Evolutionary conservation across 2,329 filamentous ascomycete species (phyloP).

Genomic region (Sporothrix dimorphospora): DNA sequence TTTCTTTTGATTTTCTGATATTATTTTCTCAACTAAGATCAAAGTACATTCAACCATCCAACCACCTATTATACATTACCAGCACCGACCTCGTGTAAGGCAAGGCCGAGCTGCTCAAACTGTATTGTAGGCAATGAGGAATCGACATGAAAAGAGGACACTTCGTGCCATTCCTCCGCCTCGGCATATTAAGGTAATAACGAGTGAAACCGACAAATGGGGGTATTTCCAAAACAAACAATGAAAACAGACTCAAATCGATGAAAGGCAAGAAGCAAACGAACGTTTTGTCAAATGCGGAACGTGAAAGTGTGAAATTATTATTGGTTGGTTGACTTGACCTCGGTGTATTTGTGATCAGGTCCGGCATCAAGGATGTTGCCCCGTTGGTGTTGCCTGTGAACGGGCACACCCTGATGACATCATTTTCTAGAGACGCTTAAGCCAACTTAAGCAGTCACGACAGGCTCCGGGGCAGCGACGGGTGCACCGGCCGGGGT

Average conservation of each 20-base stretch:
- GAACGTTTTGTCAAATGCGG: background rate
- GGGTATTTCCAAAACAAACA: constrained; percentile 15
- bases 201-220: constrained; percentile 18
- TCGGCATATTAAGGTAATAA: background rate
- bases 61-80: constrained; percentile 17
- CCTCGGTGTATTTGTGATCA: background rate
- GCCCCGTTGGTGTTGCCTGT: background rate
- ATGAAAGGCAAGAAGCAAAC: background rate
- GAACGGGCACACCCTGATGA: background rate
- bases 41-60: background rate
- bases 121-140: background rate
- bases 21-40: background rate
- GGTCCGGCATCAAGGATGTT: background rate
- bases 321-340: background rate
- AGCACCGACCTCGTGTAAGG: background rate
- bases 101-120: background rate
- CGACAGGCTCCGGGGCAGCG: constrained; percentile 2
- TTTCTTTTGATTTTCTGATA: constrained; percentile 3
- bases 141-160: background rate
- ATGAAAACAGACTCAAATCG: background rate
- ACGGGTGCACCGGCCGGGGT: constrained; percentile 28
- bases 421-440: background rate
- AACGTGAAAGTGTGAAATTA: too few relatives aligned
- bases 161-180: background rate
- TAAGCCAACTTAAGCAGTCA: constrained; percentile 7